Evolutionary conservation across 306 rosid species (phyloP), one percentile per base, ranked within the genome.

Genomic region (Datisca glomerata): DNA sequence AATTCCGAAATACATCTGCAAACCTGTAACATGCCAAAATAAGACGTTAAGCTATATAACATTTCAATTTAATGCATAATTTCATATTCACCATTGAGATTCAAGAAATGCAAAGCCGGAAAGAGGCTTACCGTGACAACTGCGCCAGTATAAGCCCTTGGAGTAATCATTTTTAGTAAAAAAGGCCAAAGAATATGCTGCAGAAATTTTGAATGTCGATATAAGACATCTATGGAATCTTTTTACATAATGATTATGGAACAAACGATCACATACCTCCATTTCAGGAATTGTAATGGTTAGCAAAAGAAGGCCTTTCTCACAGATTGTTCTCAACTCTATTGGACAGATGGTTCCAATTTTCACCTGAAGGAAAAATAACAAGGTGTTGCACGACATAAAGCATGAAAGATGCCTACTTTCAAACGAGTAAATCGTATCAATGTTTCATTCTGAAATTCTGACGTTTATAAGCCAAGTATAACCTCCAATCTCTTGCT

Each of bases 131-230:
- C 97, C 71, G 70, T 79, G 43, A 93, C 93, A 70, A 67, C 89
- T 57, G 97, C 94, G 40, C 85, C 78, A 25, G 93, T 79, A 61
- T 83, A 87, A 49, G 64, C 60, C 61, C 61, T 69, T 24, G 94
- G 97, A 28, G 63, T 74, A 65, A 87, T 83, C 94, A 79, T 79
- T 73, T 74, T 79, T 76, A 87, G 63, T 60, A 87, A 68, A 68
- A 87, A 87, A 57, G 97, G 97, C 97, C 97, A 87, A 28, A 87
- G 89, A 66, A 83, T 60, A 70, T 79, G 94, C 97, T 87, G 87
- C 51, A 49, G 29, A 50, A 55, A 43, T 45, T 32, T 29, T 27
- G 23, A 39, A 14, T 38, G 12, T 18, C 2, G 37, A 13, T 7
- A 12, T 23, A 10, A 11, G n/a, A n/a, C n/a, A n/a, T n/a, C n/a